A percentile compares a stretch with the other conserved stretches of the same genome.
Conservation (phyloP, 2,329 filamentous ascomycete species). For the Teratosphaeria epicoccoides region DNA sequence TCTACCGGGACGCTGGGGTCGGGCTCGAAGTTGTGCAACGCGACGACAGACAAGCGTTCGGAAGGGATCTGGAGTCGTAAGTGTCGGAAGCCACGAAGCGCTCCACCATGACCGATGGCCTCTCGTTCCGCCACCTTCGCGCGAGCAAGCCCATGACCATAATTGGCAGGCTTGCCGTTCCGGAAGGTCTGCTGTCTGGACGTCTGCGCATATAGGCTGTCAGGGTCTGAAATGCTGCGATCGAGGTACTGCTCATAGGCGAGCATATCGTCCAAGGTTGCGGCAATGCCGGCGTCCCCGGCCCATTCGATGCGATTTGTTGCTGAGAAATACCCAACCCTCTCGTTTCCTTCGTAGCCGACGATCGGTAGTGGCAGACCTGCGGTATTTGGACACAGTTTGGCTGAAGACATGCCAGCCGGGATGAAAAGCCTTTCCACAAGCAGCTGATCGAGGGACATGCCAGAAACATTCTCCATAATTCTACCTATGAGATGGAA, state of each 20-base stretch:
- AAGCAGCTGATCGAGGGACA: constrained; percentile 28
- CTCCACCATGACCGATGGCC: constrained; percentile 32
- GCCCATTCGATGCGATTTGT: constrained; percentile 37
- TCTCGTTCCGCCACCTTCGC: constrained; percentile 17
- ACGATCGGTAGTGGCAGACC: constrained; percentile 30
- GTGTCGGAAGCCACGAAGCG: constrained; percentile 33
- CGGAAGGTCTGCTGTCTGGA: constrained; percentile 21
- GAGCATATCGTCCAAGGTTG: constrained; percentile 37
- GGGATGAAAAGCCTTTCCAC: constrained; percentile 30
- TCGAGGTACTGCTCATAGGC: constrained; percentile 36
- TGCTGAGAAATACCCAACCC: constrained; percentile 28
- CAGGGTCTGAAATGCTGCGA: constrained; percentile 18
- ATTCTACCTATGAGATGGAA: constrained; percentile 31
- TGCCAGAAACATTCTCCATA: constrained; percentile 30
- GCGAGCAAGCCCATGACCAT: constrained; percentile 30
- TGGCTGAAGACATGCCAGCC: constrained; percentile 34
- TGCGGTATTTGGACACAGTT: constrained; percentile 29
- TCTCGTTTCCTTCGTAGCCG: constrained; percentile 35
- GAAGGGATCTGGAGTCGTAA: constrained; percentile 27
- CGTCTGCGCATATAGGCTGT: constrained; percentile 28
- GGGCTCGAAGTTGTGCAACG: constrained; percentile 32
- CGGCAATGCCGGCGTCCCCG: constrained; percentile 36
- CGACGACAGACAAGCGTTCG: constrained; percentile 30
- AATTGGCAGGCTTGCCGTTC: constrained; percentile 28
- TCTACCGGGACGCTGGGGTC: constrained; percentile 20